Percentiles rank a stretch among this genome's conserved stretches.
These are phyloP conservation scores for Neofusicoccum laricinum DNA, from an alignment of 2,329 filamentous ascomycete species.

Conservation along the genomic window DNA sequence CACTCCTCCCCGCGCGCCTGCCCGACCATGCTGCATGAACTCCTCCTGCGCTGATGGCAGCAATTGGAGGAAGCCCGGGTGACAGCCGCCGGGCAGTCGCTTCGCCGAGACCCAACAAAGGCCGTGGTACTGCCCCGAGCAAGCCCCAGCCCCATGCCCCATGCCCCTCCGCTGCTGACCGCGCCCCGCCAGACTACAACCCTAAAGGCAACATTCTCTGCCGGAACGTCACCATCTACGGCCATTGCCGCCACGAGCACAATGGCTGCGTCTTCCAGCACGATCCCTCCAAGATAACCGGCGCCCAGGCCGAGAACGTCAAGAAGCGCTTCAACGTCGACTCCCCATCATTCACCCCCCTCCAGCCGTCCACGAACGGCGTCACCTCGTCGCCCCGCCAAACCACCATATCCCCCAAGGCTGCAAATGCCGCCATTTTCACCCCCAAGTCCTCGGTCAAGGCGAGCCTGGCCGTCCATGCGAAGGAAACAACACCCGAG, in stretches of 20 bases:
- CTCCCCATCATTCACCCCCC: constrained; percentile 89
- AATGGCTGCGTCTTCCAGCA: constrained; percentile 91
- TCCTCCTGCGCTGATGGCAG: constrained; percentile 17
- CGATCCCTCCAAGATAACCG: constrained; percentile 64
- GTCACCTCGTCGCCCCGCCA: constrained; percentile 56
- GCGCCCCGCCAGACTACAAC: constrained; percentile 14
- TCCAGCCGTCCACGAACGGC: constrained; percentile 49
- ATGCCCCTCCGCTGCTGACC: not conserved
- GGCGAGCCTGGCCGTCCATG: constrained; percentile 30
- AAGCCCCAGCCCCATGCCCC: not conserved
- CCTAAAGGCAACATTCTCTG: constrained; percentile 75
- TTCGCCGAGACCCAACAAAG: constrained; percentile 17
- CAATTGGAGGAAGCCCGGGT: constrained; percentile 19
- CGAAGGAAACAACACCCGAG: constrained; percentile 46
- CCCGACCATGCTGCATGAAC: constrained; percentile 17
- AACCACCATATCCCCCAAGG: constrained; percentile 80
- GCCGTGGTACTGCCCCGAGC: constrained; percentile 14
- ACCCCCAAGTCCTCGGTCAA: constrained; percentile 60
- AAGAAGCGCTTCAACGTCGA: constrained; percentile 91
- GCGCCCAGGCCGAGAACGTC: constrained; percentile 46
- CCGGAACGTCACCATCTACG: constrained; percentile 90
- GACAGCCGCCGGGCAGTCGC: constrained; percentile 18
- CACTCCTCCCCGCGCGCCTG: not conserved
- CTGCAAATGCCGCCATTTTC: constrained; percentile 83
- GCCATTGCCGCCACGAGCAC: constrained; percentile 80